These are phyloP conservation scores for Gymnopilus junonius DNA, from an alignment of 768 basidiomycete species.

Conservation along the genomic window DNA sequence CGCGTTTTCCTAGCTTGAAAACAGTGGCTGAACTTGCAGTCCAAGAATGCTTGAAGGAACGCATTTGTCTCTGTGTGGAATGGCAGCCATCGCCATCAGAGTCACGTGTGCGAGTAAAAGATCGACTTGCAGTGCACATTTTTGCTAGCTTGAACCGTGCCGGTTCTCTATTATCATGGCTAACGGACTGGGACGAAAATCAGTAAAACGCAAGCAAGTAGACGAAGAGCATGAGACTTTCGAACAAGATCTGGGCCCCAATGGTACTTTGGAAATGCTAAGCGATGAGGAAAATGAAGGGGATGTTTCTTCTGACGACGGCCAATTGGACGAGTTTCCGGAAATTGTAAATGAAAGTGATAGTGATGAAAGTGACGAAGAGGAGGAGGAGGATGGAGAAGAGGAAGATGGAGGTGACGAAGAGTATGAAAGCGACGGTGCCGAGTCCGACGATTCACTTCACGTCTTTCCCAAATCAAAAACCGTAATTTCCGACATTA, in stretches of 20 bases:
- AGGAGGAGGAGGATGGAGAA: conserved; percentile 41
- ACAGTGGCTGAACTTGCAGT: conserved; percentile 9
- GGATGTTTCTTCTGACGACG: conserved; percentile 55
- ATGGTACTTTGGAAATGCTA: conserved; percentile 66
- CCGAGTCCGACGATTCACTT: conserved; percentile 48
- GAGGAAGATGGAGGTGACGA: conserved; percentile 46
- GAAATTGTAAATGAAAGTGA: conserved; percentile 64
- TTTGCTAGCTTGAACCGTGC: conserved; percentile 17
- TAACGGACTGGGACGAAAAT: conserved; percentile 35
- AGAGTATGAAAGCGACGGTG: conserved; percentile 40
- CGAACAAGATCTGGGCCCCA: conserved; percentile 36
- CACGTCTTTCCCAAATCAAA: conserved; percentile 69
- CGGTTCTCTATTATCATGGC: conserved; percentile 3
- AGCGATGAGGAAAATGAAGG: conserved; percentile 70
- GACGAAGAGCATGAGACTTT: conserved; percentile 41
- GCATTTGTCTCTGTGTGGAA: conserved; percentile 15
- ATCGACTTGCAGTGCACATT: conserved; percentile 26
- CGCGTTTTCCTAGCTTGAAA: not conserved
- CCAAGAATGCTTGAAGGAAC: conserved; percentile 7
- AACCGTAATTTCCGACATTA: conserved; percentile 76
- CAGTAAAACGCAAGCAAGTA: conserved; percentile 63
- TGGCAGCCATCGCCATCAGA: conserved; percentile 1
- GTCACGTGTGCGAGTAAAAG: conserved; percentile 22
- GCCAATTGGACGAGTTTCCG: conserved; percentile 75
- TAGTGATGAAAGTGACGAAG: conserved; percentile 48